A percentile compares a stretch with the other conserved stretches of the same genome.
phyloP scores from a whole-genome alignment of 176 grass and related monocot species.

The Rhynchospora pubera region DNA sequence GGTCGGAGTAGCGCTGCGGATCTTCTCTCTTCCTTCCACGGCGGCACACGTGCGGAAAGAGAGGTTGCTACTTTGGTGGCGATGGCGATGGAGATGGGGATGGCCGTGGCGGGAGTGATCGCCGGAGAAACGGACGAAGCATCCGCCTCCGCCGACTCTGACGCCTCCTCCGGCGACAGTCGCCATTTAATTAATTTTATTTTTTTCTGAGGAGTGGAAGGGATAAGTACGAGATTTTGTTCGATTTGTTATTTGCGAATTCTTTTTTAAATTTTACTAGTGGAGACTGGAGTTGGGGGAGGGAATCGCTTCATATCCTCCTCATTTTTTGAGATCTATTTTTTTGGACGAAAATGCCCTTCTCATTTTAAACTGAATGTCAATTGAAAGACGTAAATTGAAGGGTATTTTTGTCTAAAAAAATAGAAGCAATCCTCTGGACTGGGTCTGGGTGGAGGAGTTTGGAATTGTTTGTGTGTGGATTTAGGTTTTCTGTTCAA shows the following conservation, averaged over 20 bases:
- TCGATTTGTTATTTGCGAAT: not conserved
- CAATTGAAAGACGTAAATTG: too few relatives aligned
- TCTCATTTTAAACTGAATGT: too few relatives aligned
- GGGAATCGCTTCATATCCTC: too few relatives aligned
- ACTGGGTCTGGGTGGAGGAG: not conserved
- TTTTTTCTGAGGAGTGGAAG: not conserved
- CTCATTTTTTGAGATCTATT: too few relatives aligned
- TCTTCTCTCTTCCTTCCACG: conserved; percentile 5
- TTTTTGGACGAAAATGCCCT: too few relatives aligned
- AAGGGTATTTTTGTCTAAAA: too few relatives aligned
- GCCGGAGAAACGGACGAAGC: not conserved
- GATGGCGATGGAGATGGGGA: not conserved
- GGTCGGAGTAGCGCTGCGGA: not conserved
- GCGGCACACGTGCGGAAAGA: conserved; percentile 8
- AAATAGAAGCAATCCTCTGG: too few relatives aligned
- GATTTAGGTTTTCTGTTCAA: not conserved
- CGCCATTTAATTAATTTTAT: not conserved
- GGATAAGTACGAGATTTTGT: not conserved
- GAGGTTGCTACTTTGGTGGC: not conserved
- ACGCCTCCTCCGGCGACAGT: not conserved
- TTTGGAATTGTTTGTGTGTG: not conserved
- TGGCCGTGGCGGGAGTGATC: not conserved
- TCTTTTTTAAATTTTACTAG: not conserved
- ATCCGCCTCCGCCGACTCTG: not conserved
- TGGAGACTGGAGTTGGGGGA: not conserved